A percentile compares a stretch with the other conserved stretches of the same genome.
phyloP scores from a whole-genome alignment of 2,329 filamentous ascomycete species.

The Aspergillus nomiae region DNA sequence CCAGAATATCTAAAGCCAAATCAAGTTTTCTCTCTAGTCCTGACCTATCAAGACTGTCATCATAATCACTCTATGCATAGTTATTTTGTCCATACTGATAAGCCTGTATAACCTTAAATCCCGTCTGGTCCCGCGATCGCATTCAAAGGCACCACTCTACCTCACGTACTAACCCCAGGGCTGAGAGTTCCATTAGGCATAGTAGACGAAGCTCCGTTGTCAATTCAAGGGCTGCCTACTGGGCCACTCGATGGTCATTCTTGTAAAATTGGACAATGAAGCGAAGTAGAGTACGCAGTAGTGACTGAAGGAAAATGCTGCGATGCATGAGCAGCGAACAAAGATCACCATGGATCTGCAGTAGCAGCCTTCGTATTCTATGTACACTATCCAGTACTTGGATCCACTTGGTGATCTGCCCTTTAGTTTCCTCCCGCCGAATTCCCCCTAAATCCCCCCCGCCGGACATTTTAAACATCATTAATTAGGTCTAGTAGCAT shows the following conservation, averaged over 20 bases:
- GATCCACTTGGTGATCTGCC: background rate
- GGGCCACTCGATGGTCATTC: too few species aligned
- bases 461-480: background rate
- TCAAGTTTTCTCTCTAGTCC: background rate
- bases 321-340: background rate
- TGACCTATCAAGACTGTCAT: background rate
- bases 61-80: background rate
- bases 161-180: too few species aligned
- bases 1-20: background rate
- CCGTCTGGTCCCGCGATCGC: background rate
- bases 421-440: background rate
- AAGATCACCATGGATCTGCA: background rate
- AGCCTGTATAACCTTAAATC: background rate
- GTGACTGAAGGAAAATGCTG: too few species aligned
- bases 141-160: background rate
- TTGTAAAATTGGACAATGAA: too few species aligned
- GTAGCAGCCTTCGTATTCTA: background rate
- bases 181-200: too few species aligned
- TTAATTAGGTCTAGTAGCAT: too few species aligned
- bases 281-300: too few species aligned
- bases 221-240: too few species aligned
- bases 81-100: background rate
- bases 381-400: background rate
- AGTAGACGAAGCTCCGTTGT: too few species aligned
- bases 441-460: background rate